A percentile compares a stretch with the other conserved stretches of the same genome.
Evolutionary conservation across 169 alveolate species (phyloP).

Genomic region (Plasmodium gonderi): DNA sequence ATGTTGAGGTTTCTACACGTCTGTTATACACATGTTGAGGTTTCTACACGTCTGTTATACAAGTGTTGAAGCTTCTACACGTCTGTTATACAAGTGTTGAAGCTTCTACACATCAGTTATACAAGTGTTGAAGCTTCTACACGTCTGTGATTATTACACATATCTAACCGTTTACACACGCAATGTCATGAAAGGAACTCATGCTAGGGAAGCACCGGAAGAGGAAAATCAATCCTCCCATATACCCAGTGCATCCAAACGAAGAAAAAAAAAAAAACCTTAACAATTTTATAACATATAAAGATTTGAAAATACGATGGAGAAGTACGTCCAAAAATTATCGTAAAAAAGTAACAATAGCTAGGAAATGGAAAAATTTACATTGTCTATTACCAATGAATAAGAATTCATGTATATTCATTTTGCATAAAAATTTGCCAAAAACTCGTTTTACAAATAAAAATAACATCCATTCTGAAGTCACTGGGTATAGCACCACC

Average conservation of each 20-base stretch:
- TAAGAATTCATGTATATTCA: slow-evolving; percentile 81
- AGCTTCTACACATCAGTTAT: not conserved
- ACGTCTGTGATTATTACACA: not conserved
- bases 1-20: no score
- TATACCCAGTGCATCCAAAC: slow-evolving; percentile 87
- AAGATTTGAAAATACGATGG: slow-evolving; percentile 85
- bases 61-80: no score
- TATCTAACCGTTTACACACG: not conserved
- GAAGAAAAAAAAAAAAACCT: slow-evolving; percentile 83
- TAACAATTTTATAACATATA: slow-evolving; percentile 83
- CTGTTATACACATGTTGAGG: no score
- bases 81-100: no score
- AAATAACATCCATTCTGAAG: not conserved
- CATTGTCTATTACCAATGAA: slow-evolving; percentile 80
- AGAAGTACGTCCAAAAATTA: slow-evolving; percentile 81
- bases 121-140: not conserved
- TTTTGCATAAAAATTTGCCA: slow-evolving; percentile 82
- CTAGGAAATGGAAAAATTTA: slow-evolving; percentile 86
- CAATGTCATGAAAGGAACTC: slow-evolving; percentile 79
- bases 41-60: no score
- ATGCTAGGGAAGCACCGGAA: slow-evolving; percentile 87
- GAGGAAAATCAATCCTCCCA: slow-evolving; percentile 85
- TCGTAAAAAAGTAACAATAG: slow-evolving; percentile 80
- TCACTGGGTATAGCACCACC: not conserved
- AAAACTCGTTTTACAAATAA: slow-evolving; percentile 73